Evolutionary conservation across 2,329 filamentous ascomycete species (phyloP).

Genomic region (Xylogone sp.): DNA sequence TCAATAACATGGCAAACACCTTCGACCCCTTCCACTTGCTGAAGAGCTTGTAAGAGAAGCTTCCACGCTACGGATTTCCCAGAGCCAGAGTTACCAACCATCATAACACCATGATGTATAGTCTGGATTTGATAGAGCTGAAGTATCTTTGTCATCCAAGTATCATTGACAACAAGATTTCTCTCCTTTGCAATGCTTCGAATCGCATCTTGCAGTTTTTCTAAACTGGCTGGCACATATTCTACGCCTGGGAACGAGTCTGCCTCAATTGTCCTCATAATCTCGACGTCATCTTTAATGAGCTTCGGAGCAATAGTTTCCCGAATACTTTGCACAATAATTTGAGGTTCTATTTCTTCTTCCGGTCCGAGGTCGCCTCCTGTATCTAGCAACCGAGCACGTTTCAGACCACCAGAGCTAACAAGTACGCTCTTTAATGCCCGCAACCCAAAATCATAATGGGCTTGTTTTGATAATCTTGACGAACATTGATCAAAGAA

Average conservation of each 20-base stretch:
- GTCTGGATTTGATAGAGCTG: conserved; percentile 98
- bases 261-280: conserved; percentile 78
- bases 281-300: conserved; percentile 85
- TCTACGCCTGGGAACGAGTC: conserved; percentile 88
- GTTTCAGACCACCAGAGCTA: conserved; percentile 94
- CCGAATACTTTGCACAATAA: conserved; percentile 96
- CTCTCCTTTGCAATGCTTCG: conserved; percentile 77
- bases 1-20: conserved; percentile 97
- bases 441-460: conserved; percentile 98
- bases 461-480: conserved; percentile 87
- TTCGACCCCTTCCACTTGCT: conserved; percentile 86
- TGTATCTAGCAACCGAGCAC: conserved; percentile 64
- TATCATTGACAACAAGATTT: conserved; percentile 84
- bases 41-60: conserved; percentile 83
- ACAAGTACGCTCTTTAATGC: conserved; percentile 97
- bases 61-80: conserved; percentile 97
- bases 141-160: conserved; percentile 96
- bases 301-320: conserved; percentile 98
- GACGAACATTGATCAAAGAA: conserved; percentile 92
- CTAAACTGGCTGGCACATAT: conserved; percentile 86
- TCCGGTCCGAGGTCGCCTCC: conserved; percentile 59
- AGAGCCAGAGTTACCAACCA: conserved; percentile 97
- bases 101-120: conserved; percentile 99
- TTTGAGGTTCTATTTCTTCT: conserved; percentile 85
- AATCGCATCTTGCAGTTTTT: conserved; percentile 76